Evolutionary conservation across 805 yeast genomes (phyloP).

Genomic region (Novakomyces olei): DNA sequence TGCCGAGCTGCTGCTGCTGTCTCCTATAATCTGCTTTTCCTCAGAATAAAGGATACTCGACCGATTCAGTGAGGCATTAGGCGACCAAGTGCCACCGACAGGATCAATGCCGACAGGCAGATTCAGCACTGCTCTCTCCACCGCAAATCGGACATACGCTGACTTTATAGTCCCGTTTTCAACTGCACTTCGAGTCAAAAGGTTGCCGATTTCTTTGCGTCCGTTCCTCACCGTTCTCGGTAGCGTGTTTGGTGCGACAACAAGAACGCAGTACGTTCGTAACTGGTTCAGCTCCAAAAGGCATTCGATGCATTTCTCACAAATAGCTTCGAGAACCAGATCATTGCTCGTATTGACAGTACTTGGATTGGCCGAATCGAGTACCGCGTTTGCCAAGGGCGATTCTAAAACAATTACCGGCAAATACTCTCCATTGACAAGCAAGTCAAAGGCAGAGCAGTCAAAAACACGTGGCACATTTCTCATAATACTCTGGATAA

Average conservation of each 20-base stretch:
- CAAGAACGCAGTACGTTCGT: conserved; percentile 57
- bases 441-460: conserved; percentile 75
- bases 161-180: conserved; percentile 61
- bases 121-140: conserved; percentile 37
- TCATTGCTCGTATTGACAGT: conserved; percentile 5
- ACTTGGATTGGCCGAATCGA: conserved; percentile 11
- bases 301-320: conserved; percentile 24
- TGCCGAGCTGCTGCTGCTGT: conserved; percentile 68
- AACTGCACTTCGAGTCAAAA: conserved; percentile 56
- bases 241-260: conserved; percentile 56
- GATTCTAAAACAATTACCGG: conserved; percentile 77
- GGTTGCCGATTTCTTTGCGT: conserved; percentile 78
- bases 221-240: conserved; percentile 75
- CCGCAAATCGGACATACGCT: conserved; percentile 58
- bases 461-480: conserved; percentile 66
- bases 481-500: conserved; percentile 63
- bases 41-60: conserved; percentile 34
- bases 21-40: conserved; percentile 32
- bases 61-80: conserved; percentile 46
- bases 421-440: conserved; percentile 54
- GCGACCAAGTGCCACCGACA: conserved; percentile 68
- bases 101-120: conserved; percentile 27
- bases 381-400: conserved; percentile 22
- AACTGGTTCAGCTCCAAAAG: conserved; percentile 43
- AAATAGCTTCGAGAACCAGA: conserved; percentile 27